Conservation (phyloP, 148 eudicot species). For the Rhododendron ferrugineum region DNA sequence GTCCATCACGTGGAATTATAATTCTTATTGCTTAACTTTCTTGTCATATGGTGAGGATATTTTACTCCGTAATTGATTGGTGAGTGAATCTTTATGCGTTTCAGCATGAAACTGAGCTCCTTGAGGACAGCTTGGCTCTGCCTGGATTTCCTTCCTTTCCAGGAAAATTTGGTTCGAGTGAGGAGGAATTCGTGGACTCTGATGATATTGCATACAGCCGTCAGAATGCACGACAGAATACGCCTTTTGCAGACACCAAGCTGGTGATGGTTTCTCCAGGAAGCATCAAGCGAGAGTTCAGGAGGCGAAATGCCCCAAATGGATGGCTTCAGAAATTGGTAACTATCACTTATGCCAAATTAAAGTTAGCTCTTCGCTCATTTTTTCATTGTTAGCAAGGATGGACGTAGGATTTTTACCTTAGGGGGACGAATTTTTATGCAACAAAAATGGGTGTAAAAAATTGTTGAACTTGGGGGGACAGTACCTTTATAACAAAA, state of each 20-base stretch:
- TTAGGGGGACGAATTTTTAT: neutral
- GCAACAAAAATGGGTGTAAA: neutral
- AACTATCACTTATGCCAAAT: neutral
- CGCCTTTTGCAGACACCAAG: slow-evolving; percentile 42
- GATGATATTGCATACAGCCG: slow-evolving; percentile 65
- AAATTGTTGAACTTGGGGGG: neutral
- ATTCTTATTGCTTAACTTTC: neutral
- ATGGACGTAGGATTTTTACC: neutral
- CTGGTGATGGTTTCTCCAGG: slow-evolving; percentile 43
- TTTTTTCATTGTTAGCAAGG: neutral
- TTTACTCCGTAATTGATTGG: neutral
- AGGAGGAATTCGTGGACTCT: slow-evolving; percentile 84
- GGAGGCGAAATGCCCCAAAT: slow-evolving; percentile 47
- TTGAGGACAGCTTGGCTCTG: slow-evolving; percentile 72
- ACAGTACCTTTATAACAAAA: neutral
- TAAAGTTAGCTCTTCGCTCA: neutral
- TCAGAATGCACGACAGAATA: slow-evolving; percentile 37
- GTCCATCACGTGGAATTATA: neutral
- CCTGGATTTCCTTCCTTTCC: slow-evolving; percentile 73
- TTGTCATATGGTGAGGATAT: neutral
- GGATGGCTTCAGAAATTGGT: slow-evolving; percentile 78
- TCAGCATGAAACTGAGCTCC: slow-evolving; percentile 84
- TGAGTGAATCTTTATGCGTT: slow-evolving; percentile 11
- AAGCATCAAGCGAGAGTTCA: slow-evolving; percentile 48
- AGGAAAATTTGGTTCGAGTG: slow-evolving; percentile 66